These are phyloP conservation scores for Erodium maritimum DNA, from an alignment of 345 rosid species.

Conservation along the genomic window DNA sequence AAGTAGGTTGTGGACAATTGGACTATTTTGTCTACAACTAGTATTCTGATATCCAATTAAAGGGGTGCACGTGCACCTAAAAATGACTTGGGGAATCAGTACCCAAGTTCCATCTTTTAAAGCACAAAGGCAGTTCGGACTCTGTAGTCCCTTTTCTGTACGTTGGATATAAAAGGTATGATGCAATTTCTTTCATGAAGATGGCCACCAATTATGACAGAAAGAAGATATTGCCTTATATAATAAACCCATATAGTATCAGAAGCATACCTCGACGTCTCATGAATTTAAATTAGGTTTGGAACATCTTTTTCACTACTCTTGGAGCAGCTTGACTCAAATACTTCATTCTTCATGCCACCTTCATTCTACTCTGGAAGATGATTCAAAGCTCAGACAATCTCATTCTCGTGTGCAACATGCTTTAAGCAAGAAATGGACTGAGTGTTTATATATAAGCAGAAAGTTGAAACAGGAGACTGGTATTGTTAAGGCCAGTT, in stretches of 20 bases:
- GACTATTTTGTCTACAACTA: constrained; percentile 9
- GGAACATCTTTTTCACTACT: constrained; percentile 14
- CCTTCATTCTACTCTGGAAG: constrained; percentile 19
- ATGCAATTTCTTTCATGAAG: not conserved
- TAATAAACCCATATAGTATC: not conserved
- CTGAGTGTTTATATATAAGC: not conserved
- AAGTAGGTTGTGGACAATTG: not conserved
- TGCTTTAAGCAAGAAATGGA: not conserved
- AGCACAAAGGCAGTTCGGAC: not conserved
- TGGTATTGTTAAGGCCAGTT: no score
- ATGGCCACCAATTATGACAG: not conserved
- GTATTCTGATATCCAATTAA: constrained; percentile 2
- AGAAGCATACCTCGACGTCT: constrained; percentile 4
- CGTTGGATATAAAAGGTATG: not conserved
- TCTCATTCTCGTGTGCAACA: not conserved
- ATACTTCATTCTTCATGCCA: constrained; percentile 8
- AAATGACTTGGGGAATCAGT: not conserved
- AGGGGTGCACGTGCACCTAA: constrained; percentile 2
- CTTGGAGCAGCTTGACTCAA: not conserved
- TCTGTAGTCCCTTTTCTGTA: not conserved
- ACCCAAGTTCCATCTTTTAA: not conserved
- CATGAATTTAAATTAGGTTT: constrained; percentile 8
- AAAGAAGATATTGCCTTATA: not conserved
- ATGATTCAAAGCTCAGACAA: not conserved
- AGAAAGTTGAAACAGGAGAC: no score